phyloP scores from a whole-genome alignment of 192 early-diverging fungal species.

The Backusella parvicylindrica region DNA sequence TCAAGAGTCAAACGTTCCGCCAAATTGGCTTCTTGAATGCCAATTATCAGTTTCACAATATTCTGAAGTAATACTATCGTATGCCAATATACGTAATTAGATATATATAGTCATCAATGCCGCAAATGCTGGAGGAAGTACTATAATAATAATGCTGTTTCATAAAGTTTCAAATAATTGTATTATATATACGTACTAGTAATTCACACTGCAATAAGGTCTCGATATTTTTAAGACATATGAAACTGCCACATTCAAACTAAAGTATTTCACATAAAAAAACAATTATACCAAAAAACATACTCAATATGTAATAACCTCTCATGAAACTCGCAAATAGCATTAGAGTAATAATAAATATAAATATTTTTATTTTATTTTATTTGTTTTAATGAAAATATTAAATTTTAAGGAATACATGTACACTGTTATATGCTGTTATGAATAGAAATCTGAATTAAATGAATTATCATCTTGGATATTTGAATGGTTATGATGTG shows the following conservation, averaged over 20 bases:
- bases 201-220: too few species aligned
- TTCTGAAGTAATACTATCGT: too few species aligned
- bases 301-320: too few species aligned
- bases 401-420: neutral
- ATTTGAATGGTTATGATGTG: conserved; percentile 8
- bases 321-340: neutral
- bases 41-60: neutral
- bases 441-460: neutral
- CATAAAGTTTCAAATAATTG: too few species aligned
- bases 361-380: neutral
- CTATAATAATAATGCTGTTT: neutral
- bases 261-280: too few species aligned
- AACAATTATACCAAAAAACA: too few species aligned
- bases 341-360: neutral
- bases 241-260: too few species aligned
- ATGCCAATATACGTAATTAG: too few species aligned
- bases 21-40: neutral
- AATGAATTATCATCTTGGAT: neutral
- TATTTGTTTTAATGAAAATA: neutral
- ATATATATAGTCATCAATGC: neutral
- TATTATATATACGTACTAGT: too few species aligned
- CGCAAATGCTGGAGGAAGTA: neutral
- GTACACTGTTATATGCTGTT: neutral
- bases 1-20: neutral
- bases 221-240: too few species aligned